Conservation (phyloP, 2,329 filamentous ascomycete genomes). For the Fusarium foetens region DNA sequence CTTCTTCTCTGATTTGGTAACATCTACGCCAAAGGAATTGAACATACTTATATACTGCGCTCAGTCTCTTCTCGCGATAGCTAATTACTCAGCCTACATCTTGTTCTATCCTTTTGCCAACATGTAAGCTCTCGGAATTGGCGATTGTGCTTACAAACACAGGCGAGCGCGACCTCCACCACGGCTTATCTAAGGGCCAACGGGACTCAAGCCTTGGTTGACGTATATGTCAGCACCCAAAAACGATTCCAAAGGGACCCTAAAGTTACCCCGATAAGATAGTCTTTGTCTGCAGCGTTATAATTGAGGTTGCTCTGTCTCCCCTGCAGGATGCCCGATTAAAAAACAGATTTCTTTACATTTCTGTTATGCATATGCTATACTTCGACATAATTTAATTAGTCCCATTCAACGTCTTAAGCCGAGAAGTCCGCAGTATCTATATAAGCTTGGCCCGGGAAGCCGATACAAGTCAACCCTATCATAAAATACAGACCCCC, state of each 20-base stretch:
- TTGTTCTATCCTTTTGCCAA: neutral
- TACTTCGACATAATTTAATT: too few relatives aligned
- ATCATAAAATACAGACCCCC: neutral
- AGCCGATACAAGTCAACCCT: neutral
- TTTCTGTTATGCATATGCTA: too few relatives aligned
- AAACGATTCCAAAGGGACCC: neutral
- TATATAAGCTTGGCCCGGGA: neutral
- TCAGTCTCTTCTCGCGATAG: neutral
- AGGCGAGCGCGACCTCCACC: accelerated
- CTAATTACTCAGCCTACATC: neutral
- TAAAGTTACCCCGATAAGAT: too few relatives aligned
- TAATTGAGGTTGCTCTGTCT: too few relatives aligned
- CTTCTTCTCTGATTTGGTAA: accelerated
- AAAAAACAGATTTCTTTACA: too few relatives aligned
- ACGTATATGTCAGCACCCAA: neutral
- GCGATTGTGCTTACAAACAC: neutral
- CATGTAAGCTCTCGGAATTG: accelerated
- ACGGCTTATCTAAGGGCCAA: neutral
- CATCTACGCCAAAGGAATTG: accelerated
- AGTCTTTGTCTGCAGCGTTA: too few relatives aligned
- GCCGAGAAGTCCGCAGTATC: neutral
- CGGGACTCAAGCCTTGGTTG: neutral
- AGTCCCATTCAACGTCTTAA: too few relatives aligned
- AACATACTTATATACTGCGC: accelerated
- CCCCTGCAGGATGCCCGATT: too few relatives aligned